Base-by-base conservation (phyloP, 768 basidiomycete species). In the Calvatia gigantea region DNA sequence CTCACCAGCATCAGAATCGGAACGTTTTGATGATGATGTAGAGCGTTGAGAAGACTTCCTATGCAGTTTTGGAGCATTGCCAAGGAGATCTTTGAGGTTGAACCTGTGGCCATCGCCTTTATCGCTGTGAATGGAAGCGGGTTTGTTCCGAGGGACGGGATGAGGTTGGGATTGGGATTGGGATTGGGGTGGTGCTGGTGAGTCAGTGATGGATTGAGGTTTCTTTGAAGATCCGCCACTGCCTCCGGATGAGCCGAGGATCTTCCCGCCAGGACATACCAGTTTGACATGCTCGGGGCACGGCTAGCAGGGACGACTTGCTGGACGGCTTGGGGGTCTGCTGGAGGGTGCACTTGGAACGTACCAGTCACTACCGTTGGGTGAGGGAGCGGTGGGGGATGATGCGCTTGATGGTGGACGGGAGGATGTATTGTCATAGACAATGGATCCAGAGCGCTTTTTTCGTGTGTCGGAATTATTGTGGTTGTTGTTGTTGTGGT, bases 11-110 rank as follows among this genome's bases (percentile, higher is more conserved):
- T 84, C 86, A 46, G 83, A 89, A 69, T 89, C 87, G 29, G 87
- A 89, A 68, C 80, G 84, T 64, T 73, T 80, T 58, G 75, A 76
- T 19, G 75, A 76, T 19, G 75, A 76, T 17, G 80, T 84, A 7
- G 88, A 90, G 56, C 87, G 79, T 63, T 86, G 85, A 0, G 91
- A 91, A 51, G 73, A 68, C 58, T 70, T 86, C 60, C 94, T 75
- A 28, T 75, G 73, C 27, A 96, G 76, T 73, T 92, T 96, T 23
- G 92, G 89, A 0, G 83, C 85, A 43, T 73, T 75, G 21, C 76
- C 76, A 57, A 95, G 79, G 25, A 97, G 80, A 67, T 94, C 80
- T 54, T 89, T 94, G 63, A 97, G 81, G 38, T 79, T 89, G 73
- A 94, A 94, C 70, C 84, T 89, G 66, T 89, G 86, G 43, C 75